Percentiles rank a stretch among this genome's conserved stretches.
Evolutionary conservation across 208 protist genomes (phyloP).

Genomic region (Leishmania braziliensis): DNA sequence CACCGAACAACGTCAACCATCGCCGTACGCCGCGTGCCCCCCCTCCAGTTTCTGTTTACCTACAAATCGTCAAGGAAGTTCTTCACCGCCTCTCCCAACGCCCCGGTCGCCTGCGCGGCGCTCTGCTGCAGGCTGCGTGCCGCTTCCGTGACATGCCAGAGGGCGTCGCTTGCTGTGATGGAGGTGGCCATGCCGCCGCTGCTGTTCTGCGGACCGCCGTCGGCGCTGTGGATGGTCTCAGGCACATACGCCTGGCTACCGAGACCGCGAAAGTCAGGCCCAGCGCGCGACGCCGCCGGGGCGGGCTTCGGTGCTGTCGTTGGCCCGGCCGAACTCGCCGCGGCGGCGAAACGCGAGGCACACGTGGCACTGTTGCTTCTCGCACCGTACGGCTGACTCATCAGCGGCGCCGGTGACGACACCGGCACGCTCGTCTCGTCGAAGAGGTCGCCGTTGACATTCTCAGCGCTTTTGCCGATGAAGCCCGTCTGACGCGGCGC

Average conservation of each 20-base stretch:
- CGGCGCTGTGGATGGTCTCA: conserved; percentile 13
- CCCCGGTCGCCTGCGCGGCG: conserved; percentile 38
- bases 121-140: conserved; percentile 55
- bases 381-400: background rate
- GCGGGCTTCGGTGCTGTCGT: background rate
- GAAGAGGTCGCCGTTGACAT: conserved; percentile 36
- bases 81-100: conserved; percentile 55
- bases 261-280: conserved; percentile 67
- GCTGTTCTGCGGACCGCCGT: conserved; percentile 10
- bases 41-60: background rate
- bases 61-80: conserved; percentile 71
- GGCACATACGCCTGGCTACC: conserved; percentile 61
- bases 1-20: background rate
- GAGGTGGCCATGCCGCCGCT: conserved; percentile 8
- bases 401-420: conserved; percentile 14
- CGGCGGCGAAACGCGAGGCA: background rate
- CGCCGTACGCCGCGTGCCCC: background rate
- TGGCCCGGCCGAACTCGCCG: background rate
- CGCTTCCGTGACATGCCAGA: conserved; percentile 64
- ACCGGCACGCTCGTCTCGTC: conserved; percentile 22
- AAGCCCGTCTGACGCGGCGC: conserved; percentile 28
- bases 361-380: conserved; percentile 17
- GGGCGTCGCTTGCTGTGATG: conserved; percentile 33
- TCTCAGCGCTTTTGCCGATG: conserved; percentile 29
- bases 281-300: conserved; percentile 29